Conservation (phyloP, 78 protist species). For the Guillardia theta region DNA sequence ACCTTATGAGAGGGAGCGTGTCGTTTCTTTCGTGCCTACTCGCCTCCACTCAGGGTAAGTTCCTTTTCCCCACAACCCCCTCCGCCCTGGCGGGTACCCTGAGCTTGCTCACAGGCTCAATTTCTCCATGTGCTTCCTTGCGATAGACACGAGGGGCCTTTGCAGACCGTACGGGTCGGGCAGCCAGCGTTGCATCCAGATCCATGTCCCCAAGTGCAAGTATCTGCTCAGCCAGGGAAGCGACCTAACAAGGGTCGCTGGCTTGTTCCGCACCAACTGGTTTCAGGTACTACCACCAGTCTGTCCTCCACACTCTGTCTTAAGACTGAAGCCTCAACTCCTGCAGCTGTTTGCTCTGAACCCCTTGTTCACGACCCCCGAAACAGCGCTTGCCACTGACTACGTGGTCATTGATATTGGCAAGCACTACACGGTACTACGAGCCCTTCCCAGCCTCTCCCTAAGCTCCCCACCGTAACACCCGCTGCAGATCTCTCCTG, state of each 20-base stretch:
- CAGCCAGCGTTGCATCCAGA: not conserved
- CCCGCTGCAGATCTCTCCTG: too few relatives aligned
- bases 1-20: not conserved
- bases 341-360: not conserved
- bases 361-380: not conserved
- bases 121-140: not conserved
- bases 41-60: not conserved
- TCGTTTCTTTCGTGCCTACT: not conserved
- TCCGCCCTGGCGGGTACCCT: too few relatives aligned
- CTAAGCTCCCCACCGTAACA: too few relatives aligned
- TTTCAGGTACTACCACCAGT: too few relatives aligned
- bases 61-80: too few relatives aligned
- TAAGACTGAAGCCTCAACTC: too few relatives aligned
- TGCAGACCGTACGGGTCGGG: not conserved
- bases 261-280: not conserved
- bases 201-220: not conserved
- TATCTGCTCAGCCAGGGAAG: not conserved
- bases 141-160: not conserved
- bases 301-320: too few relatives aligned
- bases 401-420: not conserved
- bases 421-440: too few relatives aligned
- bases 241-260: not conserved
- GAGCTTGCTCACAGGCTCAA: too few relatives aligned
- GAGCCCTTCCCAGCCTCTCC: too few relatives aligned
- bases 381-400: not conserved